Base-by-base conservation (phyloP, 306 rosid genomes). In the Mimosa bimucronata region DNA sequence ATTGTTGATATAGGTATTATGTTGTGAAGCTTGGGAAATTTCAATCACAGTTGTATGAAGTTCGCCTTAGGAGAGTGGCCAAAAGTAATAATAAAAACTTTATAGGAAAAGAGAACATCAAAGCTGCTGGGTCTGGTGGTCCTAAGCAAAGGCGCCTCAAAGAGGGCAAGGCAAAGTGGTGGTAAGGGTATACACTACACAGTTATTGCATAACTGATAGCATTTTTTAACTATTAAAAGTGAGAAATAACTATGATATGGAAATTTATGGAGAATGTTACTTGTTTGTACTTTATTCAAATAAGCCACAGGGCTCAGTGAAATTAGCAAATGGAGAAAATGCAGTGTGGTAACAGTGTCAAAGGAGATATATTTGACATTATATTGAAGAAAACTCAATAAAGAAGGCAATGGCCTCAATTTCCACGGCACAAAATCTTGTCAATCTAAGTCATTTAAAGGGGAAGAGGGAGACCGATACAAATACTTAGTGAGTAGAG, bases 21-120 rank as follows among this genome's bases (percentile, higher is more conserved):
- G 38, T 82, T 82, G 44, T 25, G 74, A 70, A 70, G 23, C 52
- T 77, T 25, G 30, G 64, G 50, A 29, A 66, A 62, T 64, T 38
- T 64, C 74, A 53, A 77, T 72, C 55, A 50, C 9, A 38, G 30
- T 50, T 18, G 67, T 34, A 28, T 37, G 28, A 64, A 40, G 62
- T 77, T 21, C 7, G 38, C 23, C 37, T 76, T 48, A 48, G 52
- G 48, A 57, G 14, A 57, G 64, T 57, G 30, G 14, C 66, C 7
- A 10, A 58, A 26, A 26, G 5, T 25, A 8, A 58, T 10, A 26
- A 26, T 11, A 2, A 2, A 15, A 23, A 28, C 13, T 50, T 37
- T 70, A 71, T 29, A 64, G 31, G 50, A 71, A 62, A 37, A 48
- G 42, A 40, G 50, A 77, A 60, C 48, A 71, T 38, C 15, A 14